Evolutionary conservation across 768 basidiomycete species (phyloP), one percentile per base, ranked within the genome.

Genomic region (Hebeloma cylindrosporum): DNA sequence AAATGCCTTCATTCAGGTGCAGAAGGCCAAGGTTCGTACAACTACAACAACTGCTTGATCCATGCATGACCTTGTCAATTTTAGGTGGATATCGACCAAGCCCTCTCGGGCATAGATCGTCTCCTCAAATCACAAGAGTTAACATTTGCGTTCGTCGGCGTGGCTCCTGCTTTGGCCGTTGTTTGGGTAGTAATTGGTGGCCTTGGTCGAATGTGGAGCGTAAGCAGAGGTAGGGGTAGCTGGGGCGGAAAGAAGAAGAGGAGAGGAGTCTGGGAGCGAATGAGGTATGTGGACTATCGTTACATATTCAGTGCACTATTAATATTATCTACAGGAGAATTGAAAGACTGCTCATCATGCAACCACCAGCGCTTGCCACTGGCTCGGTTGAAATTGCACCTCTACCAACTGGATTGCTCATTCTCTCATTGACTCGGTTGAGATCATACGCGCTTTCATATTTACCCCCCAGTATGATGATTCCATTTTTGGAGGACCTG

Each of bases 121-220:
- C 72, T 98, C 43, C 82, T 98, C 51, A 91, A 86, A 53, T 94
- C 91, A 1, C 93, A 96, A 66, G 91, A 95, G 60, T 72, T 96
- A 32, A 96, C 93, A 1, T 99, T 99, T 57, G 95, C 89, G 4
- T 97, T 97, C 58, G 93, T 97, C 48, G 94, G 94, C 52, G 86
- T 98, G 11, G 93, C 95, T 0, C 95, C 95, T 7, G 85, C 88
- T 0, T 66, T 97, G 37, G 79, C 85, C 3, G 69, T 98, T 25
- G 77, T 93, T 3, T 94, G 49, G 34, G 40, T 40, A 2, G 46
- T 75, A 2, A 73, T 76, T 11, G 80, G 79, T 7, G 82, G 77
- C 60, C 22, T 85, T 3, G 54, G 67, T 8, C 64, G 66, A 1
- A 45, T 87, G 1, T 80, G 79, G 68, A 65, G 64, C 0, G 75